These are phyloP conservation scores for Volutella citrinella DNA, from an alignment of 2,329 filamentous ascomycete species.

Conservation along the genomic window DNA sequence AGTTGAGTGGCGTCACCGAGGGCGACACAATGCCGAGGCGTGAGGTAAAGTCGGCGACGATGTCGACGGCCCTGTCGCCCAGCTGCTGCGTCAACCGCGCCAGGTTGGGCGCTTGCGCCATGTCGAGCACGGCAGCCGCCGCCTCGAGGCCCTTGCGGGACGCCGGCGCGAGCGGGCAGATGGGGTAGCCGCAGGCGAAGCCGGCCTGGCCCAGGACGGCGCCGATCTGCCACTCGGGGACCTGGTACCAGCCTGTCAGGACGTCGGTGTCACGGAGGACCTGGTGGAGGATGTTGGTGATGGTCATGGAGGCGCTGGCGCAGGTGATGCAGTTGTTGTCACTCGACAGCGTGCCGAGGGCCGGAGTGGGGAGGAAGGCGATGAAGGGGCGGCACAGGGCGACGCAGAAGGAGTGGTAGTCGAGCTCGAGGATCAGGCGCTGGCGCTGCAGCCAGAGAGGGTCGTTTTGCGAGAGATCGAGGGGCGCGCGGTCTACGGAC, in stretches of 20 bases:
- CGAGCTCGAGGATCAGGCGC: conserved; percentile 39
- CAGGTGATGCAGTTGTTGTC: conserved; percentile 22
- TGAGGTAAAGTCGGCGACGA: conserved; percentile 17
- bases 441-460: conserved; percentile 41
- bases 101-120: conserved; percentile 3
- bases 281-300: conserved; percentile 28
- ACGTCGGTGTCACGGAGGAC: conserved; percentile 23
- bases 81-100: conserved; percentile 10
- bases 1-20: neutral
- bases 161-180: conserved; percentile 20
- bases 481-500: conserved; percentile 34
- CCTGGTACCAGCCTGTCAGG: conserved; percentile 26
- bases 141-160: conserved; percentile 12
- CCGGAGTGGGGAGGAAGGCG: conserved; percentile 29
- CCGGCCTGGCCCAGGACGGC: conserved; percentile 18
- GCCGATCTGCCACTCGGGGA: conserved; percentile 26
- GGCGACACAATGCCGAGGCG: conserved; percentile 19
- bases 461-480: conserved; percentile 30
- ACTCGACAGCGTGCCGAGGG: conserved; percentile 22
- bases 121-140: conserved; percentile 16
- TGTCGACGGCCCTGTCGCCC: conserved; percentile 11
- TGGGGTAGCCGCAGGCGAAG: conserved; percentile 24
- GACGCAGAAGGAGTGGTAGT: conserved; percentile 38
- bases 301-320: conserved; percentile 23
- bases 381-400: conserved; percentile 40